Conservation (phyloP, 371 early-diverging fungal genomes). For the Mucor lusitanicus region DNA sequence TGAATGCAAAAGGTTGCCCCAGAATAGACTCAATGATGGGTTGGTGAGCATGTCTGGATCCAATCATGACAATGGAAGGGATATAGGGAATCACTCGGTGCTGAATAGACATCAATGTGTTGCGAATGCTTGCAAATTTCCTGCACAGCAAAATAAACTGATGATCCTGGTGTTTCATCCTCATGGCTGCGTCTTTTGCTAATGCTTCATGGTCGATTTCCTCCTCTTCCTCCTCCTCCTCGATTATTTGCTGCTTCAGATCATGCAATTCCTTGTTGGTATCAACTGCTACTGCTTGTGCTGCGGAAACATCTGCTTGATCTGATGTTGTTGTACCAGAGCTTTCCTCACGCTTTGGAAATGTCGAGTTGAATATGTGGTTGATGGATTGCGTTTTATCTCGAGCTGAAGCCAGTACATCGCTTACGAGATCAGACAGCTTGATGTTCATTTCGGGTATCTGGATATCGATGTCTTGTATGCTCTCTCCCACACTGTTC, state of each 20-base stretch:
- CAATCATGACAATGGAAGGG: constrained; percentile 97
- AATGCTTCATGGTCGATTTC: constrained; percentile 10
- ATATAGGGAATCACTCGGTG: constrained; percentile 74
- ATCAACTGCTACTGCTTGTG: constrained; percentile 1
- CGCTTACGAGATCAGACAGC: constrained; percentile 35
- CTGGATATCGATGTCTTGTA: constrained; percentile 35
- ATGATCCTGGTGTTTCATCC: constrained; percentile 43
- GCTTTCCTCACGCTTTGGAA: background rate
- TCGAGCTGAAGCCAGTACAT: constrained; percentile 23
- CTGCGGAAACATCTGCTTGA: background rate
- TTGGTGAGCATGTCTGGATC: constrained; percentile 56
- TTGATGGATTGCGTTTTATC: constrained; percentile 10
- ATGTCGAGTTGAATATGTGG: constrained; percentile 17
- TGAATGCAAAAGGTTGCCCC: constrained; percentile 81
- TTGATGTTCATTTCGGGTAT: constrained; percentile 42
- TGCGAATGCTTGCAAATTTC: constrained; percentile 90
- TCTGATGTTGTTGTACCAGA: constrained; percentile 3
- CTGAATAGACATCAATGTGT: constrained; percentile 81
- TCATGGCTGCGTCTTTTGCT: background rate
- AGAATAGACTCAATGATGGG: constrained; percentile 98
- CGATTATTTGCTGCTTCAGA: background rate
- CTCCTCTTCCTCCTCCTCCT: constrained; percentile 6
- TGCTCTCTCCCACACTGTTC: constrained; percentile 26
- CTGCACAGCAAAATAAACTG: constrained; percentile 88
- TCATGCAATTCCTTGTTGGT: background rate